These are phyloP conservation scores for Coelastrella sp. DNA, from an alignment of 139 green algal species.

Conservation along the genomic window DNA sequence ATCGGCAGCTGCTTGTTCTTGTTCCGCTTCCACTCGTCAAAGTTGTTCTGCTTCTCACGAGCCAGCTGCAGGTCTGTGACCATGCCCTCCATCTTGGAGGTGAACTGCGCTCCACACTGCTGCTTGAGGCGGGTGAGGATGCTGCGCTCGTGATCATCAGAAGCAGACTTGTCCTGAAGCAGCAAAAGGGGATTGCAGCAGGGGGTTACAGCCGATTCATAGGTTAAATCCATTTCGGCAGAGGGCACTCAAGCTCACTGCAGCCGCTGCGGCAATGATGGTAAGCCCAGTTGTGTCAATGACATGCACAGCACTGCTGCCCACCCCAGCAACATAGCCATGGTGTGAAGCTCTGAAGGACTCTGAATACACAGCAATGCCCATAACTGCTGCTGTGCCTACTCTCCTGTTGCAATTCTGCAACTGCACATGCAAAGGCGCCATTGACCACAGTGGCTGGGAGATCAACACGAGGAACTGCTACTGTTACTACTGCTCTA, in stretches of 20 bases:
- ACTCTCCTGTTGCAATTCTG: too few species aligned
- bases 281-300: not conserved
- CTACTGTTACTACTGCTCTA: too few species aligned
- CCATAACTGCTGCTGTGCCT: too few species aligned
- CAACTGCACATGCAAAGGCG: too few species aligned
- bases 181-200: not conserved
- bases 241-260: too few species aligned
- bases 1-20: conserved; percentile 66
- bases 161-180: conserved; percentile 78
- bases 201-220: too few species aligned
- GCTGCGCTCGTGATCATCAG: conserved; percentile 95
- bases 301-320: not conserved
- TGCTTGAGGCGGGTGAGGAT: conserved; percentile 98
- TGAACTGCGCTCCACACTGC: conserved; percentile 91
- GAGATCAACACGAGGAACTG: too few species aligned
- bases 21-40: conserved; percentile 79
- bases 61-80: conserved; percentile 93
- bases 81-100: conserved; percentile 95
- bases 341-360: too few species aligned
- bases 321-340: too few species aligned
- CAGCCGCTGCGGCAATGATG: not conserved
- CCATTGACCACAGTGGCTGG: too few species aligned
- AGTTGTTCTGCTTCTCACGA: conserved; percentile 89
- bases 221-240: too few species aligned
- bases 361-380: too few species aligned